Percentiles rank a stretch among this genome's conserved stretches.
Conservation (phyloP, 75 land plant genomes). For the Picea sitchensis region DNA sequence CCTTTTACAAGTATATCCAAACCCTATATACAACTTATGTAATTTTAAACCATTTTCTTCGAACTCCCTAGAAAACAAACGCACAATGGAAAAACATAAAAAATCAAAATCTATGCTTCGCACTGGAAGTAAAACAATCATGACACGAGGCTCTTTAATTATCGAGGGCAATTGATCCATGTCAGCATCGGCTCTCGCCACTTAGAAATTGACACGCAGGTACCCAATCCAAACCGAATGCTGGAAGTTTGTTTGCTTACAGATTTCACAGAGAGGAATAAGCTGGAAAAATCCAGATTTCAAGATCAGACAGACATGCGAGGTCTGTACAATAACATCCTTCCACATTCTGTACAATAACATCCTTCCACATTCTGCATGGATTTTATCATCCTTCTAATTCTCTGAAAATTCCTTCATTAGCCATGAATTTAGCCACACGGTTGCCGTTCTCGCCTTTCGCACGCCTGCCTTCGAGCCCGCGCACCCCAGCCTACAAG, state of each 20-base stretch:
- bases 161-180: too few relatives aligned
- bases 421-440: not conserved
- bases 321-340: too few relatives aligned
- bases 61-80: too few relatives aligned
- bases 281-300: not conserved
- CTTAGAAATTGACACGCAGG: too few relatives aligned
- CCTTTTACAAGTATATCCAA: too few relatives aligned
- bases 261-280: not conserved
- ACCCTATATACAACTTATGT: too few relatives aligned
- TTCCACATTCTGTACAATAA: not conserved
- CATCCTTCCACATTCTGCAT: not conserved
- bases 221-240: not conserved
- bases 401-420: not conserved
- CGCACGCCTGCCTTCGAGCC: not conserved
- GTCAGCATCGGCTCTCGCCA: too few relatives aligned
- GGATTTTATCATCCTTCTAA: not conserved
- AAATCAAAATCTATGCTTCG: too few relatives aligned
- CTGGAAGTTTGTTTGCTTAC: not conserved
- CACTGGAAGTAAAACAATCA: too few relatives aligned
- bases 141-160: too few relatives aligned
- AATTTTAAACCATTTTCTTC: too few relatives aligned
- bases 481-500: slow-evolving; percentile 3
- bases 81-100: too few relatives aligned
- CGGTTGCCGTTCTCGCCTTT: slow-evolving; percentile 20
- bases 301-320: not conserved